Conservation (phyloP, 306 rosid genomes). For the Hylodesmum podocarpum region DNA sequence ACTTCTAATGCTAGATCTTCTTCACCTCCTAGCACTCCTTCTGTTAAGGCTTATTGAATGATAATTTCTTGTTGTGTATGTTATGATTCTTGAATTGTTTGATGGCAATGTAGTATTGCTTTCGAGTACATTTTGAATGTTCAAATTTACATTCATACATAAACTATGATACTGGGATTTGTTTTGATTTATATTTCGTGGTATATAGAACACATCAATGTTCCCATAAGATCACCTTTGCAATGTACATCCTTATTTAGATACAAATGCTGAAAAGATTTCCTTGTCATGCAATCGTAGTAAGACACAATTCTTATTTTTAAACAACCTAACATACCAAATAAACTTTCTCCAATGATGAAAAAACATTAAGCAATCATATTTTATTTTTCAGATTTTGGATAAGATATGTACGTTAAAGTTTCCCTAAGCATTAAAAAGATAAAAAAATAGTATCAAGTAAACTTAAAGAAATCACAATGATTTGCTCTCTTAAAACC, state of each 20-base stretch:
- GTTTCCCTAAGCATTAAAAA: no score
- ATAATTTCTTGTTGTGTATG: background rate
- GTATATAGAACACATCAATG: background rate
- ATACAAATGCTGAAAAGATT: background rate
- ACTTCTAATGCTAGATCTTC: constrained; percentile 31
- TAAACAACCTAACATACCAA: no score
- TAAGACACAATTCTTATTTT: no score
- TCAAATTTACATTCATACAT: background rate
- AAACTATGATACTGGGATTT: background rate
- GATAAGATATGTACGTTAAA: no score
- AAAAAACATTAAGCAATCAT: no score
- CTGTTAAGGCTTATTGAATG: constrained; percentile 53
- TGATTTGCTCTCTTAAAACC: background rate
- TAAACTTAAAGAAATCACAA: no score
- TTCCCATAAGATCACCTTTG: background rate
- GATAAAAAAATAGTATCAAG: no score
- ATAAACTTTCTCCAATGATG: no score
- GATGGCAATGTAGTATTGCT: background rate
- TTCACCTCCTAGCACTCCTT: constrained; percentile 50
- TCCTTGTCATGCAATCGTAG: background rate
- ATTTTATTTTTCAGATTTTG: no score
- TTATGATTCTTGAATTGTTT: background rate
- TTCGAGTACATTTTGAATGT: constrained; percentile 2
- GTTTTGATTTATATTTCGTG: background rate
- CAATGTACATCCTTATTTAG: background rate